Evolutionary conservation across 192 early-diverging fungal genomes (phyloP).

Genomic region (Phlyctochytrium planicorne): DNA sequence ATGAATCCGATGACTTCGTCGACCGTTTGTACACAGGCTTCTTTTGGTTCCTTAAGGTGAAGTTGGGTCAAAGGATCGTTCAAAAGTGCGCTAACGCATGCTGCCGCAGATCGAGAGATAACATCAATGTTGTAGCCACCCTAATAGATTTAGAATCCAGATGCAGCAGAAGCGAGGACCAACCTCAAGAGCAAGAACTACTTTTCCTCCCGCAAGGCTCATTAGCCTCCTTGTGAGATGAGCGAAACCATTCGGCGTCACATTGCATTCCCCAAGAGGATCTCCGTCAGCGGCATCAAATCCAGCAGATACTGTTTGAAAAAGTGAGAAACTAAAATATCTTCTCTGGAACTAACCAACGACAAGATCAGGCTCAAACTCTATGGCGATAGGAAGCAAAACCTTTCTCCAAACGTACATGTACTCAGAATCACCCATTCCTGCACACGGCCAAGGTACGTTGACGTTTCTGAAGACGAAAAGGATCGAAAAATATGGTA

Average conservation of each 20-base stretch:
- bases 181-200: slow-evolving; percentile 80
- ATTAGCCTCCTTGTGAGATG: slow-evolving; percentile 85
- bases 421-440: slow-evolving; percentile 85
- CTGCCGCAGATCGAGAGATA: slow-evolving; percentile 70
- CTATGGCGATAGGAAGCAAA: slow-evolving; percentile 77
- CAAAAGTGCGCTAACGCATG: slow-evolving; percentile 72
- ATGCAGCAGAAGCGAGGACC: not conserved
- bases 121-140: slow-evolving; percentile 87
- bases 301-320: slow-evolving; percentile 72
- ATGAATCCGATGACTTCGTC: slow-evolving; percentile 15
- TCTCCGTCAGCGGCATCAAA: slow-evolving; percentile 89
- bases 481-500: too few species aligned
- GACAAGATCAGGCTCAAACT: slow-evolving; percentile 83
- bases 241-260: slow-evolving; percentile 79
- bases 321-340: not conserved
- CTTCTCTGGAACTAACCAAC: slow-evolving; percentile 1
- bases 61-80: slow-evolving; percentile 42
- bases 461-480: slow-evolving; percentile 89
- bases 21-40: slow-evolving; percentile 14
- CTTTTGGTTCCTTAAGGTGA: not conserved
- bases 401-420: slow-evolving; percentile 76
- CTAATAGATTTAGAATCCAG: slow-evolving; percentile 16
- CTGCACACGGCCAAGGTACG: slow-evolving; percentile 75
- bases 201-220: slow-evolving; percentile 61
- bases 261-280: slow-evolving; percentile 76